Evolutionary conservation across 108 stramenopile genomes (phyloP), one percentile per base, ranked within the genome.

Genomic region (Cyclotella choctawhatcheeana): DNA sequence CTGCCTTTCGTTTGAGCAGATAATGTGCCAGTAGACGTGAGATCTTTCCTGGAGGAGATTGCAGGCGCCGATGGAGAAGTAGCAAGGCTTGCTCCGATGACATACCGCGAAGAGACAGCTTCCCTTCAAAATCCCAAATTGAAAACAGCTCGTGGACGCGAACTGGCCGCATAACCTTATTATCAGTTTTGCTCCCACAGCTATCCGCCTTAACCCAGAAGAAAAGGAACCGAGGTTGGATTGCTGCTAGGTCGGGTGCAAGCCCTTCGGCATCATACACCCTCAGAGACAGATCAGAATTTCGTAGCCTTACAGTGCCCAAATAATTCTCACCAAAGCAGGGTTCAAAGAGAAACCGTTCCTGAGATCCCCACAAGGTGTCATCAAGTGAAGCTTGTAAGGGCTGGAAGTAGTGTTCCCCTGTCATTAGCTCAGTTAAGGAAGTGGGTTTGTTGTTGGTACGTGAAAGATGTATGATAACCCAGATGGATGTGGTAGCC

Each of bases 61-160:
- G 8, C 13, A 64, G n/a, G 3, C 62, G 40, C 5, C 3, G 44
- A 13, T 24, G 24, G 7, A 64, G 26, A 2, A 64, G 44, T 17
- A n/a, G 4, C 43, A 24, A 20, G 2, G 7, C 1, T 18, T 44
- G 4, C 2, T 44, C 4, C 5, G 3, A 5, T 27, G 62, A 16
- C 44, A 8, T 20, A 25, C 13, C 43, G 2, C 27, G 7, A 2
- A 3, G 6, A 16, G 34, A 18, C 21, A 64, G 25, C 35, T 64
- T 64, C 12, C 44, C 62, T 45, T 64, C 62, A 25, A 40, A 64
- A 21, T 64, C 62, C 62, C 62, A 64, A 44, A 64, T 64, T 8
- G 62, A 22, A 64, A 27, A 29, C 1, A 64, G 62, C 45, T 64
- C 44, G 22, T 64, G 35, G 6, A 47, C 3, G 7, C 12, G 7